These are phyloP conservation scores for Dillenia turbinata DNA, from an alignment of 164 flowering plant species.

Conservation along the genomic window DNA sequence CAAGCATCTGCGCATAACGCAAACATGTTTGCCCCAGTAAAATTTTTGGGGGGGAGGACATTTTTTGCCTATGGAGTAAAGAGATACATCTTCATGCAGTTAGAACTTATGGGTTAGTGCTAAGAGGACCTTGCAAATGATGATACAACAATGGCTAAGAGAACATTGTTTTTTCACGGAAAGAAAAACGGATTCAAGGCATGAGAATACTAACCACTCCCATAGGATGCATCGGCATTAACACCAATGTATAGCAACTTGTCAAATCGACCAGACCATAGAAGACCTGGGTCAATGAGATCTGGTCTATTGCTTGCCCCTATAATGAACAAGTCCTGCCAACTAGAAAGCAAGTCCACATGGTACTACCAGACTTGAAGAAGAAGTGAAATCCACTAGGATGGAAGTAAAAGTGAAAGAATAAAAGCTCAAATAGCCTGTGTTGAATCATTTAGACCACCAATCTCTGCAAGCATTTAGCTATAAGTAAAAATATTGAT, in stretches of 20 bases:
- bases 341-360: background rate
- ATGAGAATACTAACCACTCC: conserved; percentile 50
- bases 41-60: conserved; percentile 87
- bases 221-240: conserved; percentile 75
- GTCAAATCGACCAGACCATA: conserved; percentile 96
- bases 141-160: conserved; percentile 2
- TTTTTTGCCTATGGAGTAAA: conserved; percentile 65
- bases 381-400: too few species aligned
- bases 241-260: conserved; percentile 93
- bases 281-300: conserved; percentile 91
- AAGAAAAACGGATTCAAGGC: background rate
- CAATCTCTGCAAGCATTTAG: conserved; percentile 99
- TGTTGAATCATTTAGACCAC: conserved; percentile 81
- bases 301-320: conserved; percentile 98
- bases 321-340: conserved; percentile 85
- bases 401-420: background rate
- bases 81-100: conserved; percentile 73
- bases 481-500: conserved; percentile 8
- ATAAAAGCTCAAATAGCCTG: conserved; percentile 47
- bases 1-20: conserved; percentile 69
- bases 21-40: conserved; percentile 91
- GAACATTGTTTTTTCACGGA: background rate
- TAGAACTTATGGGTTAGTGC: conserved; percentile 90
- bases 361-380: background rate
- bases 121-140: conserved; percentile 60